A percentile compares a stretch with the other conserved stretches of the same genome.
Conservation (phyloP, 495 filamentous ascomycete genomes). For the Daldinia childiae region DNA sequence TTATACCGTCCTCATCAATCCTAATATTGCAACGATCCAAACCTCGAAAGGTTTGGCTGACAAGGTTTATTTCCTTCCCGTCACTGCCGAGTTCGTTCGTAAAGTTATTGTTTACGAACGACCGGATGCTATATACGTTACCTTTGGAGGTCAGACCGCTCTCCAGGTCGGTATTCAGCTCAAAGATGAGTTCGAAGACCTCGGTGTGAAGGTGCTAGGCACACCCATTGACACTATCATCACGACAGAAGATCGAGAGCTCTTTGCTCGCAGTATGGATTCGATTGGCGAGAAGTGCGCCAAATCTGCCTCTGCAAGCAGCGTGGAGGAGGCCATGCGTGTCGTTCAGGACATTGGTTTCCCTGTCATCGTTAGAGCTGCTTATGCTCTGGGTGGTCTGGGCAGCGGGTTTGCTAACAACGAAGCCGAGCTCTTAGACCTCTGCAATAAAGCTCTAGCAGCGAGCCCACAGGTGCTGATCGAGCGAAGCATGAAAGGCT, state of each 20-base stretch:
- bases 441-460: conserved; percentile 95
- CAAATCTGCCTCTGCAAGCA: conserved; percentile 91
- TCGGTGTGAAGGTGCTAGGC: conserved; percentile 93
- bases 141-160: conserved; percentile 95
- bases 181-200: conserved; percentile 89
- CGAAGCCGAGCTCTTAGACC: conserved; percentile 82
- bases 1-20: conserved; percentile 94
- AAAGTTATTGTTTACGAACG: conserved; percentile 93
- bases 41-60: conserved; percentile 97
- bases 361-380: conserved; percentile 96
- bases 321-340: conserved; percentile 81
- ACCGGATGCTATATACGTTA: conserved; percentile 95
- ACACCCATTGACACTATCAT: conserved; percentile 98
- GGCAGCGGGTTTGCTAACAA: conserved; percentile 96
- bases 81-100: conserved; percentile 96
- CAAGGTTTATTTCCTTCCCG: conserved; percentile 97
- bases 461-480: conserved; percentile 96
- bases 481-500: conserved; percentile 98
- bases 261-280: conserved; percentile 98
- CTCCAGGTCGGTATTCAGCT: conserved; percentile 94
- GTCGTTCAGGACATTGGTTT: conserved; percentile 91
- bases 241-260: conserved; percentile 95
- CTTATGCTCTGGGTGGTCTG: conserved; percentile 93
- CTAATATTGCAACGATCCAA: conserved; percentile 98
- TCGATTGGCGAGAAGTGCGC: conserved; percentile 98